These are phyloP conservation scores for Isoetes taiwanensis DNA, from an alignment of 75 land plant species.

Conservation along the genomic window DNA sequence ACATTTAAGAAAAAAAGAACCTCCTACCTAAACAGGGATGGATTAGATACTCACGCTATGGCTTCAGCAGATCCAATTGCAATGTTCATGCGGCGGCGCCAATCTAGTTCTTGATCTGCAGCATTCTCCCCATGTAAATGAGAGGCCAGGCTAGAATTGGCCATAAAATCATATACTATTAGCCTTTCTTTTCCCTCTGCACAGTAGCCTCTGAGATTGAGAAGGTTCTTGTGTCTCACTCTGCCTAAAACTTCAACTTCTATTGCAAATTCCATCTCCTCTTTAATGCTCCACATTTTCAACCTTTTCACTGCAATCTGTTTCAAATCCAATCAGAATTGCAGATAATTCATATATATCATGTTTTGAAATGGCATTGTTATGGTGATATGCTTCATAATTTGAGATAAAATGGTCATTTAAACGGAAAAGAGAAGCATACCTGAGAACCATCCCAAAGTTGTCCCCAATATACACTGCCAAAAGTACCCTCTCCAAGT, in stretches of 20 bases:
- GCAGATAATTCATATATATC: no score
- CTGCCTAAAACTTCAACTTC: constrained; percentile 5
- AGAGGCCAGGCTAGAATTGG: not conserved
- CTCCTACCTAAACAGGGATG: no score
- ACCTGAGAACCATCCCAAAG: constrained; percentile 7
- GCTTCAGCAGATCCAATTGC: constrained; percentile 8
- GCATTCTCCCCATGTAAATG: not conserved
- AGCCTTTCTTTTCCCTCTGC: constrained; percentile 2
- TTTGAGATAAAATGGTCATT: no score
- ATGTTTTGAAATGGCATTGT: no score
- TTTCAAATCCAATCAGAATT: no score
- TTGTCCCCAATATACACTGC: constrained; percentile 7
- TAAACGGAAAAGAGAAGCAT: no score
- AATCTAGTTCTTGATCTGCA: not conserved
- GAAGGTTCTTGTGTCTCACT: constrained; percentile 1
- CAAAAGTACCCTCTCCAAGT: not conserved
- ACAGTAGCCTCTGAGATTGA: not conserved
- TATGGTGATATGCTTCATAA: no score
- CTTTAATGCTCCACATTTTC: not conserved
- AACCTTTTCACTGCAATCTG: constrained; percentile 7
- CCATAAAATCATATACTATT: not conserved
- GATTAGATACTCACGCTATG: constrained; percentile 2
- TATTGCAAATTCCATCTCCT: not conserved
- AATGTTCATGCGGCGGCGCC: not conserved
- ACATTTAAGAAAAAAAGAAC: no score